phyloP scores from a whole-genome alignment of 1,139 yeast genomes.

The Petasospora rhodanensis region DNA sequence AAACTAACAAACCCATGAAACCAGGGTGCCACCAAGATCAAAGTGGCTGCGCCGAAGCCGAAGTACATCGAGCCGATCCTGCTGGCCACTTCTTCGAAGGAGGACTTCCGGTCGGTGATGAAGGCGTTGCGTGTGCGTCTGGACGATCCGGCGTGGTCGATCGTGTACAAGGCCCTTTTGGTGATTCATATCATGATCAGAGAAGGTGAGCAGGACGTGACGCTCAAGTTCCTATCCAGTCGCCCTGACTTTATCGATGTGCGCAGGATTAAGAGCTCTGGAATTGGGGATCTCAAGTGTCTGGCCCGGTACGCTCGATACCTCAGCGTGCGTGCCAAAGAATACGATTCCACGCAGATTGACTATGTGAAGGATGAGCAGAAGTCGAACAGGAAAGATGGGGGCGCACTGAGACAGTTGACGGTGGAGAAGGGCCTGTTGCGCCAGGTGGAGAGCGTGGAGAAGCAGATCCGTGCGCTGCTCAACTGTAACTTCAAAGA shows the following conservation, averaged over 20 bases:
- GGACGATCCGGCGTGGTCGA: conserved; percentile 83
- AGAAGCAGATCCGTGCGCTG: conserved; percentile 71
- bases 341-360: conserved; percentile 55
- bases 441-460: conserved; percentile 81
- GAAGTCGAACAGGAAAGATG: conserved; percentile 38
- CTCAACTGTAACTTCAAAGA: conserved; percentile 74
- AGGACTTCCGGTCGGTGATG: conserved; percentile 68
- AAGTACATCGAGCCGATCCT: conserved; percentile 92
- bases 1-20: conserved; percentile 20
- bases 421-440: conserved; percentile 77
- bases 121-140: conserved; percentile 54
- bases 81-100: conserved; percentile 60
- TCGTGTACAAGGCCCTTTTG: conserved; percentile 78
- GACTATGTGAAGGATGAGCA: conserved; percentile 79
- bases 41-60: conserved; percentile 96
- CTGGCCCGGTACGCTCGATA: conserved; percentile 70
- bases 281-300: conserved; percentile 52
- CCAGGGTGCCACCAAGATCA: conserved; percentile 61
- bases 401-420: conserved; percentile 61
- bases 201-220: conserved; percentile 76
- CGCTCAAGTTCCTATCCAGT: conserved; percentile 59
- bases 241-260: conserved; percentile 58
- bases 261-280: conserved; percentile 33
- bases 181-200: conserved; percentile 88
- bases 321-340: conserved; percentile 62